Evolutionary conservation across 106 monocot species (phyloP).

Genomic region (Acorus gramineus): DNA sequence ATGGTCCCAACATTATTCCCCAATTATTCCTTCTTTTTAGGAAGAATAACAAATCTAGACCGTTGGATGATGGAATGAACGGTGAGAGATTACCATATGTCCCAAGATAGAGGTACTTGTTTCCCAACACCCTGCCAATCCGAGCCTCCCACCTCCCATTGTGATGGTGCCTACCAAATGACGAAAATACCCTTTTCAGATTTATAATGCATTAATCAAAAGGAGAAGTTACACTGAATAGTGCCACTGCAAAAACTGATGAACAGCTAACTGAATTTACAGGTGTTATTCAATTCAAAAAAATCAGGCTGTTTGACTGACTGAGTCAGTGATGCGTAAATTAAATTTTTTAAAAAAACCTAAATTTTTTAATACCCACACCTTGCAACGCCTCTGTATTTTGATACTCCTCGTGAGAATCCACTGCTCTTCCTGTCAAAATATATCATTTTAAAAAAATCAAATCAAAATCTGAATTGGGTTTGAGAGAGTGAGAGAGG

Average conservation of each 20-base stretch:
- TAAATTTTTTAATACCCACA: conserved; percentile 6
- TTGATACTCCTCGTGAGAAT: conserved; percentile 17
- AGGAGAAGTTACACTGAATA: too few relatives aligned
- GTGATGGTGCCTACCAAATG: conserved; percentile 56
- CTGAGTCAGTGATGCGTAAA: neutral
- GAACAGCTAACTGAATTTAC: too few relatives aligned
- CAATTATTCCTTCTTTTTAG: too few relatives aligned
- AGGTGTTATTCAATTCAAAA: too few relatives aligned
- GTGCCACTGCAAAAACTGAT: too few relatives aligned
- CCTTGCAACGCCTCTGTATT: conserved; percentile 25
- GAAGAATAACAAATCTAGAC: too few relatives aligned
- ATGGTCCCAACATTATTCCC: too few relatives aligned
- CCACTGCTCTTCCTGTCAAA: neutral
- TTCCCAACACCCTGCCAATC: conserved; percentile 69
- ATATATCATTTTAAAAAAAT: too few relatives aligned
- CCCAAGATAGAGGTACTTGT: conserved; percentile 80
- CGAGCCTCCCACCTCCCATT: conserved; percentile 89
- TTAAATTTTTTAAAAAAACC: neutral
- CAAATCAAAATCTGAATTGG: neutral
- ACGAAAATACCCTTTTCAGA: too few relatives aligned
- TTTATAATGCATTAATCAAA: too few relatives aligned
- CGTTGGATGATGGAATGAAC: neutral
- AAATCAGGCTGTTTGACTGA: too few relatives aligned
- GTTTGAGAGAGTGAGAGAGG: too few relatives aligned
- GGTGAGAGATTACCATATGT: conserved; percentile 38